Evolutionary conservation across 495 filamentous ascomycete genomes (phyloP).

Genomic region (Penicillium ucsense): DNA sequence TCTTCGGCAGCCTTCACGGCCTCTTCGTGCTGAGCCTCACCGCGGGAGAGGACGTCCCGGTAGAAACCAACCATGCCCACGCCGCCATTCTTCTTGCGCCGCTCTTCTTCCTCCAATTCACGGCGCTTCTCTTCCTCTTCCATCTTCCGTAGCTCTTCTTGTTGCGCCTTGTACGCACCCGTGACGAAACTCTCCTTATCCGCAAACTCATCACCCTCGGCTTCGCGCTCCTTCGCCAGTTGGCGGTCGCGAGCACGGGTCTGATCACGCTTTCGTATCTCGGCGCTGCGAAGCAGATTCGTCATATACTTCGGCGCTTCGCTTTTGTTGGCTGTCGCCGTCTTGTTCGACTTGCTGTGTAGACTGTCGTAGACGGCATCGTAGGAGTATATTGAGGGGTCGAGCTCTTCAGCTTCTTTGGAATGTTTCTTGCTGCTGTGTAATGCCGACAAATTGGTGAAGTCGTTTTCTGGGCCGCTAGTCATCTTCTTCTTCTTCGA

Average conservation of each 20-base stretch:
- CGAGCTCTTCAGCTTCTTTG: slow-evolving; percentile 35
- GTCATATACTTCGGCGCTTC: slow-evolving; percentile 71
- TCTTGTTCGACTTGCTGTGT: slow-evolving; percentile 31
- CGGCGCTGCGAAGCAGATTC: slow-evolving; percentile 67
- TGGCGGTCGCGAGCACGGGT: slow-evolving; percentile 80
- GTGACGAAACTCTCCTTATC: slow-evolving; percentile 98
- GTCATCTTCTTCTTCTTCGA: slow-evolving; percentile 10
- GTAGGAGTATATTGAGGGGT: slow-evolving; percentile 49
- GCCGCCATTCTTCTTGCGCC: slow-evolving; percentile 47
- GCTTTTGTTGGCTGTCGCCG: slow-evolving; percentile 12
- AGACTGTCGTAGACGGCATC: slow-evolving; percentile 45
- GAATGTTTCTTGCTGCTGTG: slow-evolving; percentile 40
- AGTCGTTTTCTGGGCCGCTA: slow-evolving; percentile 15
- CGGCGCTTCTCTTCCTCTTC: slow-evolving; percentile 71
- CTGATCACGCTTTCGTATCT: slow-evolving; percentile 79
- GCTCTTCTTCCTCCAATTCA: slow-evolving; percentile 61
- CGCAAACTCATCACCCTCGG: slow-evolving; percentile 85
- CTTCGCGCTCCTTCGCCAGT: slow-evolving; percentile 78
- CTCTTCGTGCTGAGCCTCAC: slow-evolving; percentile 65
- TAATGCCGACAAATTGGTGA: slow-evolving; percentile 40
- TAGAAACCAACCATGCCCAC: slow-evolving; percentile 84
- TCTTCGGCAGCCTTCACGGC: slow-evolving; percentile 60
- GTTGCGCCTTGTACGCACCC: slow-evolving; percentile 87
- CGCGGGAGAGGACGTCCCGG: slow-evolving; percentile 66
- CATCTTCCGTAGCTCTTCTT: slow-evolving; percentile 66